These are phyloP conservation scores for Rhododendron ovatum DNA, from an alignment of 148 eudicot genomes.

Conservation along the genomic window DNA sequence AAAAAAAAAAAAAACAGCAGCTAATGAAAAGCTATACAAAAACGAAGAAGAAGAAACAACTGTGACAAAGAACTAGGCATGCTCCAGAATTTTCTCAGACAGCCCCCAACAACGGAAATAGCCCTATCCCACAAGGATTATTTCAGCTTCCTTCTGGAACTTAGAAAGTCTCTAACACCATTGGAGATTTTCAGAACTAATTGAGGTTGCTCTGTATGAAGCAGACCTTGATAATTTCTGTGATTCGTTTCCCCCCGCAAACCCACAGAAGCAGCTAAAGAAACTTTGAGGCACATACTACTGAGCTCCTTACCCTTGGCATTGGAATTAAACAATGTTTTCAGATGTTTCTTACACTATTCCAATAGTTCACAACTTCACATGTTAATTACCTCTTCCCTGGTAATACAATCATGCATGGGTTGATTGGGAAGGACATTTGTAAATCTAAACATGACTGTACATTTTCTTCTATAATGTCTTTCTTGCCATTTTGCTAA, in stretches of 20 bases:
- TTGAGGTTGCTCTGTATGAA: neutral
- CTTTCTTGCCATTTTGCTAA: neutral
- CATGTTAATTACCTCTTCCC: neutral
- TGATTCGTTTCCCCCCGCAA: neutral
- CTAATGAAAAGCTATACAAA: too few species aligned
- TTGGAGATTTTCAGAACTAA: neutral
- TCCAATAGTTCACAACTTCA: neutral
- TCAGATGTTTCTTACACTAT: neutral
- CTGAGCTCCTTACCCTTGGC: neutral
- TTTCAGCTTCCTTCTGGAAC: too few species aligned
- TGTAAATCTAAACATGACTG: neutral
- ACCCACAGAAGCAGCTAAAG: neutral
- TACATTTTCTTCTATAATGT: neutral
- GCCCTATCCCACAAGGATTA: too few species aligned
- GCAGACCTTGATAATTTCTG: neutral
- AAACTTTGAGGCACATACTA: neutral
- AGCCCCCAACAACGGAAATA: neutral
- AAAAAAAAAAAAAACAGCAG: neutral
- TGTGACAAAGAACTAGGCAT: neutral
- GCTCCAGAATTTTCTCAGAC: neutral
- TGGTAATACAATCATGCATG: neutral
- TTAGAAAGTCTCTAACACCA: neutral
- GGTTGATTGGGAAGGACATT: neutral
- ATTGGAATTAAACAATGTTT: neutral
- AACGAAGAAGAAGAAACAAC: neutral